Base-by-base conservation (phyloP, 192 early-diverging fungal species). In the Gamsiella multidivaricata region DNA sequence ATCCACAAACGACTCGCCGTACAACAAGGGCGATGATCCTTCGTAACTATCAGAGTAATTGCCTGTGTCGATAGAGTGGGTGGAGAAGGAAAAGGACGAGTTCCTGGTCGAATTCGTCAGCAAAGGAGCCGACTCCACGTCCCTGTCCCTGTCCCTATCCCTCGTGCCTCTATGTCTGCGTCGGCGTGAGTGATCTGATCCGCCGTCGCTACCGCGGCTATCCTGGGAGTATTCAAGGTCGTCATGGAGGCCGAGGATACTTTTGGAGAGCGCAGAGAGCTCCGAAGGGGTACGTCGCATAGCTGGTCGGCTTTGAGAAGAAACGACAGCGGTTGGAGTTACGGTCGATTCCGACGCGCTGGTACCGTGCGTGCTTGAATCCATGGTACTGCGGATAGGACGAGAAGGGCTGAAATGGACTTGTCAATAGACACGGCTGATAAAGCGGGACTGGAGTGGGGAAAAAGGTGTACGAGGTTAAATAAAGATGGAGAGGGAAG, bases 1-100 rank as follows among this genome's bases (percentile, higher is more conserved):
- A 36, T 78, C 74, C 5, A 78, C 55, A 55, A 78, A 78, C 25
- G 74, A 78, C 32, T 37, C 61, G 3, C 37, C 61, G 26, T 69
- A 78, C 15, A 78, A 52, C 7, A 69, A 32, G 12, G 74, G 57
- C 15, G 74, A 49, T 28, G 55, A 62, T 7, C 61, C 74, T 1
- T 78, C 74, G 3, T 50, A 52, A 14, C 74, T 78, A 23, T 62
- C 65, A 2, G 65, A 58, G 28, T 69, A 78, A 37, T 63, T 39
- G 36, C 64, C 65, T 3, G 64, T 50, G 52, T 61, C 65, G 18
- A 78, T 54, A 3, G 65, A 68, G 14, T 61, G 65, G 3, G 62
- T 29, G 4, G 65, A 78, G 20, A 61, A 78, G 11, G 65, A 68
- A 18, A 33, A 68, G 18, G 65, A 78, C 22, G 74, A 68, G 54